Evolutionary conservation across 2,329 filamentous ascomycete species (phyloP).

Genomic region (Neoscytalidium dimidiatum): DNA sequence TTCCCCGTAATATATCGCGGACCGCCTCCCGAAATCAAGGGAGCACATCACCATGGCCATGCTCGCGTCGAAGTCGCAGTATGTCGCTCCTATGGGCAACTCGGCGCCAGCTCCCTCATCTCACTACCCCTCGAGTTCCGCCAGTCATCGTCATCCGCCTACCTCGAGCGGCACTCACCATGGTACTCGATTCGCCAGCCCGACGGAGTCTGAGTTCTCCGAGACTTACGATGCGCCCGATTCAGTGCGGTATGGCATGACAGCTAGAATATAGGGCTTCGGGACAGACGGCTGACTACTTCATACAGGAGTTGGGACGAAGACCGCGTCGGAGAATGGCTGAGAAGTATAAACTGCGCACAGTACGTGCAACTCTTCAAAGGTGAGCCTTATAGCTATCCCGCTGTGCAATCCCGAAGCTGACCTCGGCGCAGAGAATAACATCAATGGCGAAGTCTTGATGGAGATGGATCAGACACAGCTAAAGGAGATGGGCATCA

Average conservation of each 20-base stretch:
- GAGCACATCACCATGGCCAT: constrained; percentile 63
- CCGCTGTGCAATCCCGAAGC: constrained; percentile 26
- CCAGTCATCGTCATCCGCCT: constrained; percentile 38
- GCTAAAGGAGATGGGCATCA: constrained; percentile 96
- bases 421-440: constrained; percentile 61
- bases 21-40: neutral
- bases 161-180: constrained; percentile 46
- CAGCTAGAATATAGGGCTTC: neutral
- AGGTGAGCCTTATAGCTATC: constrained; percentile 43
- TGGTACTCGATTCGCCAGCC: constrained; percentile 65
- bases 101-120: constrained; percentile 32
- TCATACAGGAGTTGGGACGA: constrained; percentile 74
- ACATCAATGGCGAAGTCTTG: constrained; percentile 96
- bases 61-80: constrained; percentile 74
- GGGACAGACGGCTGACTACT: constrained; percentile 24
- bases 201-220: constrained; percentile 91
- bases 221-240: constrained; percentile 73
- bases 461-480: constrained; percentile 97
- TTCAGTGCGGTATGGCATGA: constrained; percentile 44
- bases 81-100: constrained; percentile 54
- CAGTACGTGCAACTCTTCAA: constrained; percentile 91
- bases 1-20: neutral
- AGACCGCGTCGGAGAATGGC: constrained; percentile 86
- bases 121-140: constrained; percentile 37
- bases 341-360: constrained; percentile 85